Conservation (phyloP, 495 filamentous ascomycete species). For the Lasiosphaeria hispida region DNA sequence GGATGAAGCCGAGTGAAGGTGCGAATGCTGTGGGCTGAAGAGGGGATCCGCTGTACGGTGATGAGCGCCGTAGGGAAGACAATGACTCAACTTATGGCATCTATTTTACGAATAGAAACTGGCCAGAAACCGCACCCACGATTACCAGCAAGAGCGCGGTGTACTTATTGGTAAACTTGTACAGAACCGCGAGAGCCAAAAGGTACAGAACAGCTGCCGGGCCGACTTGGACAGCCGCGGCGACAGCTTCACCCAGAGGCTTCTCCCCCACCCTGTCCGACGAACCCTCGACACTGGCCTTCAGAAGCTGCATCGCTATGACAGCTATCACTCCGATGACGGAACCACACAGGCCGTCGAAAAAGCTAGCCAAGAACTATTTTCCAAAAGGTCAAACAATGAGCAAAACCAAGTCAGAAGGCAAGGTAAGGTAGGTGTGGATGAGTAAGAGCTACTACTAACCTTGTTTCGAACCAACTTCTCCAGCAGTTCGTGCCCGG, state of each 20-base stretch:
- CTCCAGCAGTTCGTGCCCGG: slow-evolving; percentile 16
- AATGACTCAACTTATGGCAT: too few relatives aligned
- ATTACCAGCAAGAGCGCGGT: slow-evolving; percentile 24
- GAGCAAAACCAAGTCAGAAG: neutral
- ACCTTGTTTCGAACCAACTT: slow-evolving; percentile 17
- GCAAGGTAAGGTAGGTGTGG: too few relatives aligned
- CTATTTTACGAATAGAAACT: slow-evolving; percentile 30
- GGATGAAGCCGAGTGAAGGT: slow-evolving; percentile 15
- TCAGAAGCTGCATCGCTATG: slow-evolving; percentile 22
- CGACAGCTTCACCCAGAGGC: slow-evolving; percentile 8
- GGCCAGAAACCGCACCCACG: slow-evolving; percentile 27
- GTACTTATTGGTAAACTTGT: slow-evolving; percentile 36
- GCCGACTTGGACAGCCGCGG: slow-evolving; percentile 19
- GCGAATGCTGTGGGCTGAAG: neutral
- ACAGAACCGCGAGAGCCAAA: slow-evolving; percentile 28
- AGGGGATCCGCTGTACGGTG: too few relatives aligned
- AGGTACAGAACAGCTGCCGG: slow-evolving; percentile 29
- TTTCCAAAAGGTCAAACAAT: neutral
- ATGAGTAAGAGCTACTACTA: neutral
- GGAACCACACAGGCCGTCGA: slow-evolving; percentile 17
- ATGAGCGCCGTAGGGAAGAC: too few relatives aligned
- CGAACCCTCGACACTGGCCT: slow-evolving; percentile 27
- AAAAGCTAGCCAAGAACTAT: slow-evolving; percentile 17
- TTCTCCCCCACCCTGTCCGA: slow-evolving; percentile 13
- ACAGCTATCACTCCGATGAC: slow-evolving; percentile 14